Base-by-base conservation (phyloP, 148 eudicot species). In the Camellia lanceoleosa region DNA sequence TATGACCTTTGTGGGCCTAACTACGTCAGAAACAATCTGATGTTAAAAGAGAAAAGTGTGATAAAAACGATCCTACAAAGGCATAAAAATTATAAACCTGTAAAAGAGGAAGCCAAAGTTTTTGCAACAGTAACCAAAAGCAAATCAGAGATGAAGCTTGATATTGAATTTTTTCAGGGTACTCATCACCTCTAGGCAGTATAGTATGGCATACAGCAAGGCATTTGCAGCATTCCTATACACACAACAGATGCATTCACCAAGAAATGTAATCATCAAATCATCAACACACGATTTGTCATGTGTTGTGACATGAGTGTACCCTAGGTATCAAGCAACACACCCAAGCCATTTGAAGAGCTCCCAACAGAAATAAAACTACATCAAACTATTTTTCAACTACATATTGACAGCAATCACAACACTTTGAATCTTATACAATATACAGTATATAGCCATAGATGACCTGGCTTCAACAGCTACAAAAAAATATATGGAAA, bases 61-160 rank as follows among this genome's bases (percentile, higher is more conserved):
- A 47, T 47, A n/a, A 13, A 4, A 47, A 47, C 7, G 7, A 4
- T 47, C 51, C 51, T 47, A 47, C 7, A 4, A 47, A 47, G 13
- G 66, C 54, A 16, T 42, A 42, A 6, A 43, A 58, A 5, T 20
- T 41, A 43, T 41, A 4, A 5, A 94, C 99, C 92, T 96, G 89
- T 89, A 96, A 84, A 96, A 96, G 87, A 96, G 94, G 90, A 96
- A 96, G 80, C 99, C 99, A 86, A 96, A 96, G 82, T 91, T 96
- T 89, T 96, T 73, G 99, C 99, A 65, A 98, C 99, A 20, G 82
- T 81, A 76, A 96, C 99, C 86, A 96, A n/a, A n/a, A n/a, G n/a
- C n/a, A n/a, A n/a, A n/a, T n/a, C n/a, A n/a, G 99, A 41, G 99
- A 96, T 82, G 99, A 93, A 68, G 99, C 99, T 90, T 96, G 99